A percentile compares a stretch with the other conserved stretches of the same genome.
phyloP scores from a whole-genome alignment of 2,329 filamentous ascomycete genomes.

The Colletotrichum tabaci region DNA sequence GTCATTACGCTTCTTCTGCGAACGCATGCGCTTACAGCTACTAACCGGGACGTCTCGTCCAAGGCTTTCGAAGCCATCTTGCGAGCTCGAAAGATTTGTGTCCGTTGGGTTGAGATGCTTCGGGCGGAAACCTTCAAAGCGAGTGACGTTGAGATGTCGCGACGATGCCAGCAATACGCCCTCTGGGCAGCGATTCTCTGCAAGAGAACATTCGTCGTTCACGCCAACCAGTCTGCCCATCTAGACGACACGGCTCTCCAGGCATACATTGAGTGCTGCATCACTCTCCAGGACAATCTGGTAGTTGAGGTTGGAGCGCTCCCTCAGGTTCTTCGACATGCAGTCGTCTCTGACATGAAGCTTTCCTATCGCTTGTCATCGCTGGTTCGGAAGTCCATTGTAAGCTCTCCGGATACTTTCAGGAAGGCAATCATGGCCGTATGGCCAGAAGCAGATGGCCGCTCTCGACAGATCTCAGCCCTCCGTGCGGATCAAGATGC shows the following conservation, averaged over 20 bases:
- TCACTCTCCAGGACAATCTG: constrained; percentile 62
- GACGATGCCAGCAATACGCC: constrained; percentile 59
- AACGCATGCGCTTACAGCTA: constrained; percentile 46
- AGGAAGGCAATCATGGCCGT: constrained; percentile 53
- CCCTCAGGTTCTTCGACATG: constrained; percentile 51
- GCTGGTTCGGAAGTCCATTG: constrained; percentile 54
- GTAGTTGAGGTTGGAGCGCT: constrained; percentile 54
- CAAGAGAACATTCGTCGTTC: constrained; percentile 53
- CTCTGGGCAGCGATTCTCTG: constrained; percentile 72
- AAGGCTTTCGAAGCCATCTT: constrained; percentile 54
- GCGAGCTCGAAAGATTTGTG: constrained; percentile 58
- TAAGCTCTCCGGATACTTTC: constrained; percentile 46
- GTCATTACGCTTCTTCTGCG: constrained; percentile 67
- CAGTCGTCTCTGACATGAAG: constrained; percentile 64
- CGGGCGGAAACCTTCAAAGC: constrained; percentile 60
- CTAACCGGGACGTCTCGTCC: constrained; percentile 22
- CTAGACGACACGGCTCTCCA: constrained; percentile 41
- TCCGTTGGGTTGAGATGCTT: constrained; percentile 65
- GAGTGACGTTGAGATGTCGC: constrained; percentile 53
- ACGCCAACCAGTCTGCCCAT: constrained; percentile 5
- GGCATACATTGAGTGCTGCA: constrained; percentile 47
- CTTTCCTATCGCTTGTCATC: constrained; percentile 55
- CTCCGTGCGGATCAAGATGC: constrained; percentile 51
- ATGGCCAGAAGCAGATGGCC: constrained; percentile 57
- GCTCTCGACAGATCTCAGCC: constrained; percentile 21